A percentile compares a stretch with the other conserved stretches of the same genome.
Conservation (phyloP, 2,329 filamentous ascomycete species). For the Aureobasidium uvarum region DNA sequence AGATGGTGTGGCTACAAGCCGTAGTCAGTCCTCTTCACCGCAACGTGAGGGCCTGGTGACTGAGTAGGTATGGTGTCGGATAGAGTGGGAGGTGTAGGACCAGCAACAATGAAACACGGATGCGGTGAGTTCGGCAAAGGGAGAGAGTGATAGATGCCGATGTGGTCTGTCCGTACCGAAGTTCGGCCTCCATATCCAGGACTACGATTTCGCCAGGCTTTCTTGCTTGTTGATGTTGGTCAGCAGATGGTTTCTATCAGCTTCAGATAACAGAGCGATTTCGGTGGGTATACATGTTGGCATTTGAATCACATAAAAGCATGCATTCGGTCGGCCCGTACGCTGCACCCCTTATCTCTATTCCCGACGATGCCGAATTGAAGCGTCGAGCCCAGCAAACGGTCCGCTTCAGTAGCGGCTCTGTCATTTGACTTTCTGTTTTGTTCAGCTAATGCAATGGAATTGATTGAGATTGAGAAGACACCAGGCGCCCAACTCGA, state of each 20-base stretch:
- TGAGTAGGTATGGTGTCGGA: not conserved
- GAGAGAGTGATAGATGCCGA: not conserved
- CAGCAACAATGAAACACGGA: not conserved
- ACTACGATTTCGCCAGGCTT: not conserved
- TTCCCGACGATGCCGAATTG: not conserved
- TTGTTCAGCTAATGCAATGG: not conserved
- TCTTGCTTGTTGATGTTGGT: not conserved
- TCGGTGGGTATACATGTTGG: not conserved
- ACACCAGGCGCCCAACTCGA: not conserved
- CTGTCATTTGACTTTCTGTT: slow-evolving; percentile 2
- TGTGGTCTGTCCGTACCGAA: not conserved
- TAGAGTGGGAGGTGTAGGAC: not conserved
- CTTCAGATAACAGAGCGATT: slow-evolving; percentile 8
- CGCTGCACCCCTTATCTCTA: not conserved
- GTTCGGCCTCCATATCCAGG: not conserved
- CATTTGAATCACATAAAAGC: slow-evolving; percentile 8
- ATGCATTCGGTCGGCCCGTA: not conserved
- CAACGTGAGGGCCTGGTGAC: not conserved
- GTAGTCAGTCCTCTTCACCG: not conserved
- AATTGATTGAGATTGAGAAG: slow-evolving; percentile 10
- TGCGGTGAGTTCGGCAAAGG: slow-evolving; percentile 4
- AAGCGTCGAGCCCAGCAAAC: not conserved
- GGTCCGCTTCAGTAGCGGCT: not conserved
- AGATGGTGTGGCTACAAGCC: not conserved
- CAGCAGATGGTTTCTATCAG: not conserved